Evolutionary conservation across 345 rosid genomes (phyloP), one percentile per base, ranked within the genome.

Genomic region (Cardamine occulta): DNA sequence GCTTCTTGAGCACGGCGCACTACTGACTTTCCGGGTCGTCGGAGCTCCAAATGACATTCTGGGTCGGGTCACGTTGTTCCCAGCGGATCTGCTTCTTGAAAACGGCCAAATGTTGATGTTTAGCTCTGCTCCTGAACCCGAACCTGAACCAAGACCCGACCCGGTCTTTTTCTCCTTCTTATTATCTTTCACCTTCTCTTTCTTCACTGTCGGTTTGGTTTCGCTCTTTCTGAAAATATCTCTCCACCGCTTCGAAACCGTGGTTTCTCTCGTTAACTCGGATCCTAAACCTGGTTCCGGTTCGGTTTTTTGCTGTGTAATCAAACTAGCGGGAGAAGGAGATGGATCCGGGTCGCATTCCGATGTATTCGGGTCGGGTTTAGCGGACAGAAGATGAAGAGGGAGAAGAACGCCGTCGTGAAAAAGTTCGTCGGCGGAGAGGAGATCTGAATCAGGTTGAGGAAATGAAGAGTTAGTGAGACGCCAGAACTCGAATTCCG

Each of bases 91-190:
- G 69, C 94, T 91, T 74, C 94, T 75, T 14, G 94, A 86, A 77
- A 91, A 91, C 12, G 93, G 94, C 97, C 97, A 91, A 24, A 91
- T 78, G 79, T 91, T 84, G 56, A 91, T 91, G 26, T 89, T 91
- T 28, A 89, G 77, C 85, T 86, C 92, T 2, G 94, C 82, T 74
- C 66, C 75, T 1, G 80, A 40, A 2, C 74, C 78, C 8, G 79
- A 37, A n/a, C 76, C 76, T 12, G 88, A 57, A 61, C 63, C 77
- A 2, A 74, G 32, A 65, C 70, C 78, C 49, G 74, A 61, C 53
- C 54, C 62, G 66, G 48, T 68, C 69, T 73, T 83, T 75, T 80
- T 83, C 66, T 83, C 81, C 45, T 72, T 44, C 21, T 72, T 75
- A 13, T 54, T 75, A 13, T 54, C 42, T 44, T 75, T 31, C 69